Base-by-base conservation (phyloP, 208 protist genomes). In the Trypanosoma brucei region DNA sequence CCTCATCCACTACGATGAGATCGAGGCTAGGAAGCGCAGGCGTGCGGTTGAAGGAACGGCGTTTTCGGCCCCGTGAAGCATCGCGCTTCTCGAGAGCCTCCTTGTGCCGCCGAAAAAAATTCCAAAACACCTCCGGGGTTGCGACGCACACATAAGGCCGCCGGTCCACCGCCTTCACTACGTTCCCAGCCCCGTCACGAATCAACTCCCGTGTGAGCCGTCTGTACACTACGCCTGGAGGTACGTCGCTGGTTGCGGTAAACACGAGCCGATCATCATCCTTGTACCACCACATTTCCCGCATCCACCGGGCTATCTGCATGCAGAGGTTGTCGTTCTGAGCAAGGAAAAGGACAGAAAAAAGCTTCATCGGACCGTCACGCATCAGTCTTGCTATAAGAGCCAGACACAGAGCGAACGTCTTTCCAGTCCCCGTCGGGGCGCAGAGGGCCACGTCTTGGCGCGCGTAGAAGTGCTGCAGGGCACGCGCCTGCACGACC, bases 371-470 rank as follows among this genome's bases (percentile, higher is more conserved):
- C 22, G 90, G 90, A 9, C 90, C 90, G 35, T 90, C 76, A 0
- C 90, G 84, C 86, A 93, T 93, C 31, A 96, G 76, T 13, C 84
- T 72, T 3, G 90, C 86, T 39, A 86, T 78, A 44, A 93, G 75
- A 34, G 83, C 90, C 31, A 92, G 60, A 56, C 90, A 96, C 6
- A 96, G 75, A 0, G 84, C 86, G 57, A 93, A 91, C 8, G 90
- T 96, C 59, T 96, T 96, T 5, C 90, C 90, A 34, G 81, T 92
- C 11, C 90, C 90, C 5, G 90, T 96, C n/a, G 90, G 90, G 3
- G 86, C 86, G 55, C 90, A 96, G 22, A 93, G 79, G 4, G 86
- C 86, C 11, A 91, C 85, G 65, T 96, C 90, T 60, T 92, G 76
- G 2, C 49, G 71, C 31, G 78, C 90, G 70, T 96, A 96, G 46